Base-by-base conservation (phyloP, 805 yeast genomes). In the Dipodascopsis tothii region DNA sequence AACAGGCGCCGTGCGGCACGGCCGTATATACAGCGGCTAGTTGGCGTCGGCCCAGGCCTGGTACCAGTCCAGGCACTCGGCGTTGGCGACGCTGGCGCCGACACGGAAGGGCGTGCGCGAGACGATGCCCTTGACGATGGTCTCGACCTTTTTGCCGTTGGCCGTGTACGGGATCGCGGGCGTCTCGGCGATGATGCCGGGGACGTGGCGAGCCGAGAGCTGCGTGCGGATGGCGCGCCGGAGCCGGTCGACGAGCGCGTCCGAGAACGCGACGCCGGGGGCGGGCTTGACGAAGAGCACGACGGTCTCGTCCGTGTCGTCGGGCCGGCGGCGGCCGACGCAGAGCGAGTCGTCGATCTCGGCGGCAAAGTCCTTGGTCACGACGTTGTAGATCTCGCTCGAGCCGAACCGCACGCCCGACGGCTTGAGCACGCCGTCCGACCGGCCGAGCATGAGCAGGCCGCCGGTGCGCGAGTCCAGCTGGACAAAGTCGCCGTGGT, bases 1-100 rank as follows among this genome's bases (percentile, higher is more conserved):
- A n/a, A n/a, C n/a, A n/a, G n/a, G n/a, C n/a, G n/a, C n/a, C n/a
- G n/a, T n/a, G n/a, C n/a, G n/a, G n/a, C n/a, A n/a, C n/a, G n/a
- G n/a, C n/a, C n/a, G n/a, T n/a, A n/a, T n/a, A n/a, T n/a, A n/a
- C n/a, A n/a, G n/a, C n/a, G n/a, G 14, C 38, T 45, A 46, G 36
- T 52, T 46, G 19, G 21, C 21, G 18, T 38, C 40, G 5, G 56
- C 52, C 57, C 57, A 53, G 11, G 36, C 25, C 33, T 37, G 23
- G 38, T 52, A 53, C 55, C 55, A 53, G 21, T 39, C 37, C 35
- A 53, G 37, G 21, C 56, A 50, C 16, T 50, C 51, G 16, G 54
- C 35, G 23, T 53, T 53, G 2, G 57, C 57, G 6, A 53, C 56
- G 39, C 56, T 52, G 21, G 55, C 55, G 19, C 56, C 56, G n/a